Base-by-base conservation (phyloP, 2,329 filamentous ascomycete genomes). In the Alternaria tenuissima region DNA sequence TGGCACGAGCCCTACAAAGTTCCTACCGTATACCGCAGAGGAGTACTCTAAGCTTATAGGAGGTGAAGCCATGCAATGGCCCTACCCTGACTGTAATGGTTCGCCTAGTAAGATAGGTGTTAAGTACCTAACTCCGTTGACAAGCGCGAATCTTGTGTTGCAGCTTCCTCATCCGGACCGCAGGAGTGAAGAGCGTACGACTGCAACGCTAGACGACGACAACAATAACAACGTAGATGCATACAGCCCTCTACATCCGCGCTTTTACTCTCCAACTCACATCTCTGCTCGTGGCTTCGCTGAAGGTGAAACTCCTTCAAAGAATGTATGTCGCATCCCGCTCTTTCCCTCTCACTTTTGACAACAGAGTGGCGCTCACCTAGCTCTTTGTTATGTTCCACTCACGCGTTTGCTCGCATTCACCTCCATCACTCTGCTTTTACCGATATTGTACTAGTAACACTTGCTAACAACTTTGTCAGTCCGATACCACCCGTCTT, bases 261-360 rank as follows among this genome's bases (percentile, higher is more conserved):
- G 66, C 3, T 75, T 77, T 51, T 78, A 77, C 53, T 72, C 70
- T n/a, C 75, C 75, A 3, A 69, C 71, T 1, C 52, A 67, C 18
- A 64, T 64, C 43, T 69, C 71, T 22, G 48, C 66, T 4, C 53
- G 41, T 7, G 54, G 63, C 14, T 68, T 68, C 56, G 61, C 57
- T 7, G 57, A 66, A 32, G 68, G 65, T 16, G 70, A 70, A 28
- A 69, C 67, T 5, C 72, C 72, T 7, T 76, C 73, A 4, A 66
- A 65, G 8, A 76, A 77, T 62, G 76, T 78, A 70, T 73, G 76
- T 74, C 34, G 22, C 22, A 36, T 26, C 18, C 52, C 42, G 58
- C 51, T 63, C 63, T 61, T 34, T 71, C 62, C 65, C 58, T 55
- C 42, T 56, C 32, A 55, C 54, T 46, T 62, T 39, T 47, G 41